A percentile compares a stretch with the other conserved stretches of the same genome.
phyloP scores from a whole-genome alignment of 371 early-diverging fungal species.

The Mucor irregularis region DNA sequence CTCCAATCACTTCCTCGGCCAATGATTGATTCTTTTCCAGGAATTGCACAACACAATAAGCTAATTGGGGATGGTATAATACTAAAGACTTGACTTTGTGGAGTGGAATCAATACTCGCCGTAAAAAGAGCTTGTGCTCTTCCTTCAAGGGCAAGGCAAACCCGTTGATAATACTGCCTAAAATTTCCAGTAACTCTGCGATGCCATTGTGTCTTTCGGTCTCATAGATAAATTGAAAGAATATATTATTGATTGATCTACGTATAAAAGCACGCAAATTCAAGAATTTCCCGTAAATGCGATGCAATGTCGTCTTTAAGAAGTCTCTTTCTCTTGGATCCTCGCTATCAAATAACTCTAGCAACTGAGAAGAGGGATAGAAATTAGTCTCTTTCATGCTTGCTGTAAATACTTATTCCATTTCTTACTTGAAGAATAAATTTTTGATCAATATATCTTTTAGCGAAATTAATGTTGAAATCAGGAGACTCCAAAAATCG shows the following conservation, averaged over 20 bases:
- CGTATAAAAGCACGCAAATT: conserved; percentile 96
- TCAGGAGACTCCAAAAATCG: conserved; percentile 95
- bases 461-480: conserved; percentile 93
- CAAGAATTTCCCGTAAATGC: conserved; percentile 97
- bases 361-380: conserved; percentile 44
- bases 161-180: conserved; percentile 98
- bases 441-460: conserved; percentile 92
- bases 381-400: conserved; percentile 39
- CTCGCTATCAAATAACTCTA: conserved; percentile 96
- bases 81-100: conserved; percentile 93
- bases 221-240: conserved; percentile 96
- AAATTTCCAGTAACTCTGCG: conserved; percentile 93
- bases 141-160: conserved; percentile 97
- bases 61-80: conserved; percentile 93
- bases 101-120: conserved; percentile 90
- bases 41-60: conserved; percentile 97
- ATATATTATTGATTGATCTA: conserved; percentile 95
- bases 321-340: conserved; percentile 97
- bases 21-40: conserved; percentile 92
- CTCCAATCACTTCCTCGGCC: conserved; percentile 83
- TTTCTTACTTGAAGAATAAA: conserved; percentile 81
- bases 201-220: conserved; percentile 96
- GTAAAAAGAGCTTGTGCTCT: conserved; percentile 94
- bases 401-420: conserved; percentile 75
- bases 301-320: conserved; percentile 94